Evolutionary conservation across 2,329 filamentous ascomycete species (phyloP).

Genomic region (Elsinoe arachidis): DNA sequence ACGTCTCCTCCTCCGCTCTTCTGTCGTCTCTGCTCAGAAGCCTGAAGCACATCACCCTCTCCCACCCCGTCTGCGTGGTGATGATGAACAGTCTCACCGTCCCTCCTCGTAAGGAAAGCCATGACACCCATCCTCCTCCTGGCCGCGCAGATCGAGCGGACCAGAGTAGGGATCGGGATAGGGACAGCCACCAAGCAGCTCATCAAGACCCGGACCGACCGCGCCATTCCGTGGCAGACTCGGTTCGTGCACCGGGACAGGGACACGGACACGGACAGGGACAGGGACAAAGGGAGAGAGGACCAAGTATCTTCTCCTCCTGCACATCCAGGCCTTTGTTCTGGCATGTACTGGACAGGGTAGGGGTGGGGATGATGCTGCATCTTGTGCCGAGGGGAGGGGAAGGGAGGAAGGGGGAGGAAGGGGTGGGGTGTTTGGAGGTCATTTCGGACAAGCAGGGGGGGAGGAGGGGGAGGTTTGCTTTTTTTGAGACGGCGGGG

Average conservation of each 20-base stretch:
- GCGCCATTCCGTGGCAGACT: no score
- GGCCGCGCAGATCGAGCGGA: no score
- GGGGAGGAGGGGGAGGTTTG: constrained; percentile 33
- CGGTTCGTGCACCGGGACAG: no score
- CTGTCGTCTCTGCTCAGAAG: constrained; percentile 34
- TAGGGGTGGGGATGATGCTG: neutral
- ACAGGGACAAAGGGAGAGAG: constrained; percentile 18
- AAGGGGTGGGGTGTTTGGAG: constrained; percentile 34
- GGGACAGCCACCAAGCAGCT: no score
- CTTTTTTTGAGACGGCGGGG: constrained; percentile 18
- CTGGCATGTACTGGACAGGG: constrained; percentile 26
- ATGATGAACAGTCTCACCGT: constrained; percentile 28
- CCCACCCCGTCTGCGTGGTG: constrained; percentile 33
- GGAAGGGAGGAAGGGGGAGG: constrained; percentile 17
- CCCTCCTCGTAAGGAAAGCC: constrained; percentile 2
- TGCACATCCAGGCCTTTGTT: constrained; percentile 31
- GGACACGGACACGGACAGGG: constrained; percentile 15
- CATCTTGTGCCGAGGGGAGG: constrained; percentile 12
- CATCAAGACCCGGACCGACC: no score
- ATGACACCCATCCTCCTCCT: no score
- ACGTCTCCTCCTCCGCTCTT: constrained; percentile 31
- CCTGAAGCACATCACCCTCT: constrained; percentile 31
- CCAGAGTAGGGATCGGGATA: no score
- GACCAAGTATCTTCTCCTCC: constrained; percentile 34
- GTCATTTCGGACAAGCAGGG: constrained; percentile 35